Evolutionary conservation across 768 basidiomycete genomes (phyloP), one percentile per base, ranked within the genome.

Genomic region (Pleurotus giganteus): DNA sequence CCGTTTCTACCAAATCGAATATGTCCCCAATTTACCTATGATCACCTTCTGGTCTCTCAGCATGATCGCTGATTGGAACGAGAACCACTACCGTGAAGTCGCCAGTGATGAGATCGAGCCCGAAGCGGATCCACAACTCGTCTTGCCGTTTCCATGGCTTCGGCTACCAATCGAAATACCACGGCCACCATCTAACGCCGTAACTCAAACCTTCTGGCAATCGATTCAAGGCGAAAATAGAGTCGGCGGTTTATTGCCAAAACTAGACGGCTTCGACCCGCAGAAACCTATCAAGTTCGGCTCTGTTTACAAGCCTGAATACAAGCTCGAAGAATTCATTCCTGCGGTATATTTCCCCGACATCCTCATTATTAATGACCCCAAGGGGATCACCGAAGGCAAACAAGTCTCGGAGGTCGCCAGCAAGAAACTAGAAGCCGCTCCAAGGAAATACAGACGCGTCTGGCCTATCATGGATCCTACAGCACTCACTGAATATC

Each of bases 251-350:
- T 2, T 51, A 4, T 17, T 51, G 13, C 49, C 23, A 4, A 12
- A 34, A 8, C 17, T 51, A 5, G 29, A 24, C 7, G 31, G 9
- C 8, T 17, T 24, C 31, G 31, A 36, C 27, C 29, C 31, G 9
- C 5, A 6, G 4, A 37, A 34, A 19, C 13, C 31, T n/a, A 36
- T 32, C 31, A 29, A 29, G 19, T 51, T 51, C 34, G 49, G 49
- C 2, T 36, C 21, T 1, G 29, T 32, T 9, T 51, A 32, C 34
- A 13, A 37, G 19, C 7, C 17, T 23, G 24, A 51, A 15, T 37
- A 36, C 49, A 51, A 34, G 19, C 49, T 51, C 8, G 49, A 51
- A 24, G 49, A 51, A 26, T 39, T 51, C 15, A 51, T 51, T 17
- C 49, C 49, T 4, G 31, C 49, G 13, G 11, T 6, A 3, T 51